Percentiles rank a stretch among this genome's conserved stretches.
phyloP scores from a whole-genome alignment of 768 basidiomycete genomes.

The Hortiboletus flavorubellus region DNA sequence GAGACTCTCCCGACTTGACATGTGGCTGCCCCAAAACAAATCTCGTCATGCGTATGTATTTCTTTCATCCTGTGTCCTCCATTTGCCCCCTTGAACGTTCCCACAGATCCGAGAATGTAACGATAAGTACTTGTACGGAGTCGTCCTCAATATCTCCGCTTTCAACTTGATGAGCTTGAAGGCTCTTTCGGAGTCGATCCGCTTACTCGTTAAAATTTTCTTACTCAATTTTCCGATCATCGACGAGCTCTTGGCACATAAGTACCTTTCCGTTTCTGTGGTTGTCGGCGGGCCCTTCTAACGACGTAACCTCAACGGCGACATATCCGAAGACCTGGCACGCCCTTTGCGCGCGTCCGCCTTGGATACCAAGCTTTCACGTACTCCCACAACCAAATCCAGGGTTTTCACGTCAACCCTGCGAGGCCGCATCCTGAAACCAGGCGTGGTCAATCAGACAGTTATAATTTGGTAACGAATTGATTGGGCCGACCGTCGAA shows the following conservation, averaged over 20 bases:
- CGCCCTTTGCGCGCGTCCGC: constrained; percentile 29
- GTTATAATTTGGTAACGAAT: constrained; percentile 23
- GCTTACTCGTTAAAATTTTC: constrained; percentile 5
- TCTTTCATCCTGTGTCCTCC: constrained; percentile 2
- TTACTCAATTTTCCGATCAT: constrained; percentile 13
- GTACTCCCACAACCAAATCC: constrained; percentile 15
- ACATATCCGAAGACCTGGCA: constrained; percentile 22
- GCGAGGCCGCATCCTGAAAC: constrained; percentile 13
- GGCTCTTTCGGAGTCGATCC: background rate
- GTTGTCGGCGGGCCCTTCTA: constrained; percentile 9
- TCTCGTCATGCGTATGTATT: constrained; percentile 1
- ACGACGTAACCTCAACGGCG: constrained; percentile 14
- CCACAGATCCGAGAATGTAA: constrained; percentile 6
- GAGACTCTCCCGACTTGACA: constrained; percentile 11
- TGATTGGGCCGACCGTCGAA: constrained; percentile 4
- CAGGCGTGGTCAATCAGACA: constrained; percentile 10
- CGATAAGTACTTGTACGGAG: background rate
- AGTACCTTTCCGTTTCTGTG: constrained; percentile 8
- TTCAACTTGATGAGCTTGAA: background rate
- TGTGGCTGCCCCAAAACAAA: constrained; percentile 26
- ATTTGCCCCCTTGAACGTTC: constrained; percentile 25
- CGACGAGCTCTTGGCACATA: background rate
- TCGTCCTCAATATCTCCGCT: constrained; percentile 1
- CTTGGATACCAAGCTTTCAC: constrained; percentile 17
- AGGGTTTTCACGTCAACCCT: constrained; percentile 26